Percentiles rank a stretch among this genome's conserved stretches.
Conservation (phyloP, 1,284 basidiomycete genomes). For the Quambalaria eucalypti region DNA sequence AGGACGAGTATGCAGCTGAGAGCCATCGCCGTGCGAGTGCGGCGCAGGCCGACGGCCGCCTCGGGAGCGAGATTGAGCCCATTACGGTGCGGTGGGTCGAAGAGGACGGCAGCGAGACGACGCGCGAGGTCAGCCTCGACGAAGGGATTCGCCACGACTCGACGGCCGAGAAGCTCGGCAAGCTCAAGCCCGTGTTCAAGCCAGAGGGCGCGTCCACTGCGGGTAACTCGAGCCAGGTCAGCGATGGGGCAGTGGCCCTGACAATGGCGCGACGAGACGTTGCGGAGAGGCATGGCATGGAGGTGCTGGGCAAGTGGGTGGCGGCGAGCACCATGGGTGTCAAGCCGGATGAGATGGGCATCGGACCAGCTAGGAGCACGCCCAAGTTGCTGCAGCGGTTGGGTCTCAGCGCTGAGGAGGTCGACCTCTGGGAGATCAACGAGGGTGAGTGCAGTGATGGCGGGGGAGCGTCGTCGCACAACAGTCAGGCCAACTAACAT, state of each 20-base stretch:
- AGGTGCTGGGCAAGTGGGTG: slow-evolving; percentile 38
- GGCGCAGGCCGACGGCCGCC: slow-evolving; percentile 32
- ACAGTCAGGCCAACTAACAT: not conserved
- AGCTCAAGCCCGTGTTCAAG: slow-evolving; percentile 41
- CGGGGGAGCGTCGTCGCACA: not conserved
- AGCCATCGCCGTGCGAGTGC: slow-evolving; percentile 29
- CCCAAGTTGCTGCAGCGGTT: slow-evolving; percentile 36
- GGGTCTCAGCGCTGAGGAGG: slow-evolving; percentile 26
- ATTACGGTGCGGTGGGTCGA: slow-evolving; percentile 35
- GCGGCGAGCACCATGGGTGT: slow-evolving; percentile 37
- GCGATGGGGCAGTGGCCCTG: slow-evolving; percentile 40
- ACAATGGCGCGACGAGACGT: slow-evolving; percentile 35
- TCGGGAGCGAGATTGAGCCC: slow-evolving; percentile 37
- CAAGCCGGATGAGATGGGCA: slow-evolving; percentile 42
- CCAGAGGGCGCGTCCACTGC: slow-evolving; percentile 31
- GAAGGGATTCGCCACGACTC: slow-evolving; percentile 38
- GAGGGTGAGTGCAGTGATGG: slow-evolving; percentile 15
- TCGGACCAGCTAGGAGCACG: slow-evolving; percentile 37
- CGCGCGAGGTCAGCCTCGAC: slow-evolving; percentile 34
- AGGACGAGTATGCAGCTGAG: slow-evolving; percentile 37
- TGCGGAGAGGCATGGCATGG: slow-evolving; percentile 35
- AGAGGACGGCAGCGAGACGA: slow-evolving; percentile 31
- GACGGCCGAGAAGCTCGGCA: slow-evolving; percentile 19
- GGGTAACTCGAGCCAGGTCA: slow-evolving; percentile 42
- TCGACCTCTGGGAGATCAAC: slow-evolving; percentile 45